Evolutionary conservation across 441 rosid species (phyloP).

Genomic region (Omphalea diandra): DNA sequence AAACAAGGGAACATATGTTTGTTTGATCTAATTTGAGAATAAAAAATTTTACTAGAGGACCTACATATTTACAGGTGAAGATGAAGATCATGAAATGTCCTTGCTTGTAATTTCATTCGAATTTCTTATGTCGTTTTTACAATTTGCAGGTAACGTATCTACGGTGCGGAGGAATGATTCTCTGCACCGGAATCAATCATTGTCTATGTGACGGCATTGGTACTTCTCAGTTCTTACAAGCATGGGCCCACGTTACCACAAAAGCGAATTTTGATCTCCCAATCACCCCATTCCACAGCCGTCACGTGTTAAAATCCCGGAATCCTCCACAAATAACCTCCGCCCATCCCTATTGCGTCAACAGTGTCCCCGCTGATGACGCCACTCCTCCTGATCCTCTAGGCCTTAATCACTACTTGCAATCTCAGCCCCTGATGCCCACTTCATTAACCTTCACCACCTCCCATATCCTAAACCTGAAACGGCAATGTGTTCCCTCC

Average conservation of each 20-base stretch:
- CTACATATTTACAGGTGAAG: too few species aligned
- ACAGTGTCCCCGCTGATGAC: slow-evolving; percentile 27
- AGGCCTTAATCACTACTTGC: slow-evolving; percentile 48
- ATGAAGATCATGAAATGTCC: not conserved
- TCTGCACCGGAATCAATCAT: slow-evolving; percentile 86
- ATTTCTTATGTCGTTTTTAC: not conserved
- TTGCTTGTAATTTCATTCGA: not conserved
- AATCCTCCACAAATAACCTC: slow-evolving; percentile 43
- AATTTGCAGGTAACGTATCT: slow-evolving; percentile 67
- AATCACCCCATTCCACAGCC: slow-evolving; percentile 53
- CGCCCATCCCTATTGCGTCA: slow-evolving; percentile 43
- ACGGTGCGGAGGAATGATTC: slow-evolving; percentile 81
- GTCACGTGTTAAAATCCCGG: slow-evolving; percentile 67
- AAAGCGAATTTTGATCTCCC: slow-evolving; percentile 36
- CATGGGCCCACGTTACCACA: slow-evolving; percentile 73
- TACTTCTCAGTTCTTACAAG: slow-evolving; percentile 77
- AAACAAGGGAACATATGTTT: too few species aligned
- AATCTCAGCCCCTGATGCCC: slow-evolving; percentile 59
- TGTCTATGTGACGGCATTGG: slow-evolving; percentile 90
- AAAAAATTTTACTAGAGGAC: too few species aligned
- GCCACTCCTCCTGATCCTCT: slow-evolving; percentile 15
- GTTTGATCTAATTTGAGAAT: too few species aligned
- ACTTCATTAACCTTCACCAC: slow-evolving; percentile 62
- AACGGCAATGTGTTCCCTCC: slow-evolving; percentile 57
- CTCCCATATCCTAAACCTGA: slow-evolving; percentile 51